A percentile compares a stretch with the other conserved stretches of the same genome.
Conservation (phyloP, 2,329 filamentous ascomycete species). For the Pseudogymnoascus verrucosus region DNA sequence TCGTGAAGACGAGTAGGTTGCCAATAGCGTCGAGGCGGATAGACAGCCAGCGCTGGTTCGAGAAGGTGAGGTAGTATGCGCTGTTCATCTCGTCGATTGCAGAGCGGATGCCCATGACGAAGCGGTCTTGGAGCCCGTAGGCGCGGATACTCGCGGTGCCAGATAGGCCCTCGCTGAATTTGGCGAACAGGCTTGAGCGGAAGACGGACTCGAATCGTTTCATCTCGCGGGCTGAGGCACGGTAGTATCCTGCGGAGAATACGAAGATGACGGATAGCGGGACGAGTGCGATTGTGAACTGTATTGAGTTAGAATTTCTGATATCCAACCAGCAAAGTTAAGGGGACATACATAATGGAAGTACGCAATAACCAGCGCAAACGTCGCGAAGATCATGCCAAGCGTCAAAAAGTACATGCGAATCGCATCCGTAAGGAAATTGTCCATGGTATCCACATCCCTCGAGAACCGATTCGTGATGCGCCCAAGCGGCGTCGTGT, state of each 20-base stretch:
- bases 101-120: slow-evolving; percentile 59
- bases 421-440: slow-evolving; percentile 79
- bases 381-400: slow-evolving; percentile 73
- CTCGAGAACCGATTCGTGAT: slow-evolving; percentile 96
- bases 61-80: slow-evolving; percentile 91
- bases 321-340: background rate
- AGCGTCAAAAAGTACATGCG: slow-evolving; percentile 88
- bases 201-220: slow-evolving; percentile 90
- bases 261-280: slow-evolving; percentile 71
- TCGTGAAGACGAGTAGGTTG: slow-evolving; percentile 75
- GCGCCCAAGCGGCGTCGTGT: slow-evolving; percentile 88
- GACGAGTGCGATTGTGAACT: slow-evolving; percentile 52
- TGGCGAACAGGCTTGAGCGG: slow-evolving; percentile 79
- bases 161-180: slow-evolving; percentile 81
- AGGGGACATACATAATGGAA: slow-evolving; percentile 58
- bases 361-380: slow-evolving; percentile 86
- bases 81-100: slow-evolving; percentile 87
- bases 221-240: slow-evolving; percentile 83
- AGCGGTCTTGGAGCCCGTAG: slow-evolving; percentile 73
- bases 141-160: slow-evolving; percentile 81
- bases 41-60: slow-evolving; percentile 90
- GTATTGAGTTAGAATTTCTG: background rate
- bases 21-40: slow-evolving; percentile 78
- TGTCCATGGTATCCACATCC: slow-evolving; percentile 96
- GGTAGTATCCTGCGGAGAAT: slow-evolving; percentile 78